Conservation (phyloP, 257 asterid genomes). For the Solanum tarijense region DNA sequence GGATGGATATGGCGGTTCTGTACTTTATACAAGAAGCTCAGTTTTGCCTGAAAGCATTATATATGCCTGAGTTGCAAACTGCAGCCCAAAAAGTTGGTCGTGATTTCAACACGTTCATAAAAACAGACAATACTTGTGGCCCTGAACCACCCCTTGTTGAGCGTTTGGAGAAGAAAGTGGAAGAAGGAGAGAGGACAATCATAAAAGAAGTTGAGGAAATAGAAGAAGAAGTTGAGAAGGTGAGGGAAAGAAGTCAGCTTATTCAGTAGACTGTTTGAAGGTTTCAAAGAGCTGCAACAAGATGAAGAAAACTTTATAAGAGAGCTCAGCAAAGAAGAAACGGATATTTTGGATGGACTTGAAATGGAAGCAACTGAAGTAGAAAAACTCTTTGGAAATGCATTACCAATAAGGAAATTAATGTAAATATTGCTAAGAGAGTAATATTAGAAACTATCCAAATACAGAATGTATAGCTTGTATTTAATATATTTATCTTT, state of each 20-base stretch:
- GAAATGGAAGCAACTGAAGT: slow-evolving; percentile 81
- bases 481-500: not conserved
- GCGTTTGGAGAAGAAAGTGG: slow-evolving; percentile 88
- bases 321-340: slow-evolving; percentile 74
- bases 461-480: not conserved
- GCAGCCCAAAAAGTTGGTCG: slow-evolving; percentile 74
- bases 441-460: not conserved
- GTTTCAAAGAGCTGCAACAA: slow-evolving; percentile 58
- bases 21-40: slow-evolving; percentile 77
- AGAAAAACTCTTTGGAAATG: slow-evolving; percentile 62
- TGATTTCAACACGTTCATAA: slow-evolving; percentile 49
- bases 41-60: slow-evolving; percentile 69
- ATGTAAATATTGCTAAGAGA: slow-evolving; percentile 19
- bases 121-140: slow-evolving; percentile 75
- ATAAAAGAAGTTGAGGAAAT: slow-evolving; percentile 76
- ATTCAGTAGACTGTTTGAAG: slow-evolving; percentile 50
- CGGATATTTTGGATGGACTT: slow-evolving; percentile 59
- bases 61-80: slow-evolving; percentile 41
- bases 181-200: slow-evolving; percentile 79
- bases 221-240: slow-evolving; percentile 59
- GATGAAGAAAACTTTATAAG: slow-evolving; percentile 59
- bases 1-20: slow-evolving; percentile 95
- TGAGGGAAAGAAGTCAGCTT: slow-evolving; percentile 41
- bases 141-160: slow-evolving; percentile 91
- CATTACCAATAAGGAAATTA: slow-evolving; percentile 66